Evolutionary conservation across 75 land plant species (phyloP), one percentile per base, ranked within the genome.

Genomic region (Larix kaempferi): DNA sequence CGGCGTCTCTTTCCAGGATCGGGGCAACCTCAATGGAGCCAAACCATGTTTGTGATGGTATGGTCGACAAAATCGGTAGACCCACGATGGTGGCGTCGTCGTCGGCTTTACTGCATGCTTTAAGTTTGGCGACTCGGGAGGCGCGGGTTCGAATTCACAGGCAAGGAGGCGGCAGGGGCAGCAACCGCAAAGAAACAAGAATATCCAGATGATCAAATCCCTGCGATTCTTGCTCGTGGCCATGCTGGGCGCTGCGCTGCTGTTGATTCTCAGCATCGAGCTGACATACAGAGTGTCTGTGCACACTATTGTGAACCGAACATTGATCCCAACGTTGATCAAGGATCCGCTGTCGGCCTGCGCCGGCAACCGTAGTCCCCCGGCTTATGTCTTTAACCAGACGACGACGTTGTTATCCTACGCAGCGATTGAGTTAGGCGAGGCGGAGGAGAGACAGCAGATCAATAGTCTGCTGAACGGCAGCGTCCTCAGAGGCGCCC

Each of bases 371-470:
- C 4, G 71, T 66, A 66, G 35, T 33, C 66, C 76, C 74, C 83
- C 85, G 74, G 56, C 74, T 1, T n/a, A n/a, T n/a, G n/a, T n/a
- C n/a, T n/a, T n/a, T n/a, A n/a, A n/a, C n/a, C n/a, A n/a, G n/a
- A n/a, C n/a, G n/a, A n/a, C n/a, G n/a, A 88, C 88, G 2, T 63
- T 88, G 5, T 80, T 91, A 1, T 65, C 55, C 16, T 63, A 79
- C 39, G 87, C 92, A 6, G 66, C 83, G 2, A 59, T 78, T 21
- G 88, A 87, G 17, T 11, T 83, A 13, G 82, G 79, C 0, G 86
- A 83, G 59, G 77, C 60, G 4, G 41, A 67, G 37, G 54, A 75
- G 57, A 81, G 83, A 57, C 71, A 75, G 35, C 81, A 81, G 75
- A 79, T 88, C 57, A 78, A 65, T 41, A 25, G 61, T 56, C 49